Evolutionary conservation across 371 early-diverging fungal genomes (phyloP), one percentile per base, ranked within the genome.

Genomic region (Fennellomyces sp.): DNA sequence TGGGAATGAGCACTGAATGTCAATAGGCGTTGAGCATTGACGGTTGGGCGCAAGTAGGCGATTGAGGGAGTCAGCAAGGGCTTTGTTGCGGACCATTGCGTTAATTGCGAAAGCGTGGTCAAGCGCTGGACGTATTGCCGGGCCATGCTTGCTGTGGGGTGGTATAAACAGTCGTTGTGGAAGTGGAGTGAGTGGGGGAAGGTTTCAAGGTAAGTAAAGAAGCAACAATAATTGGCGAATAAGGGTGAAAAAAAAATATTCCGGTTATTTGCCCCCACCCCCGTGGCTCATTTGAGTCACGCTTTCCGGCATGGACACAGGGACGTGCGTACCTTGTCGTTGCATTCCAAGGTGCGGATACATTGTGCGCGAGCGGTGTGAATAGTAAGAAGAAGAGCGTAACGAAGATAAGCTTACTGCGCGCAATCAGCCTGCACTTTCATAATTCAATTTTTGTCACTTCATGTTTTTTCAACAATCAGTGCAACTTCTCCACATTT

Each of bases 101-200:
- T 30, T 6, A 68, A 26, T 27, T 66, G 67, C 13, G 68, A 63
- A 17, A 57, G 47, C 13, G 60, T 54, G 17, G 64, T 60, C 35
- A 69, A 49, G 5, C 65, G 58, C 30, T 69, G 65, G 19, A 64
- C 51, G 38, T 69, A 69, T 27, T 64, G 65, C 23, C 64, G 52
- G 25, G 68, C 58, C 64, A 64, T 64, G 39, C n/a, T 54, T 23
- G n/a, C 45, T 45, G 19, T 33, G 13, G 35, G 35, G 35, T 33
- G 13, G 6, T 33, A 33, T 6, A 6, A 33, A 33, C 6, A 13
- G 6, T 13, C 35, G 35, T 33, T 33, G n/a, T n/a, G n/a, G n/a
- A n/a, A n/a, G n/a, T n/a, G n/a, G n/a, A n/a, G n/a, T n/a, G n/a
- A n/a, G n/a, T n/a, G n/a, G n/a, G n/a, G 13, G 35, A 13, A 33